Conservation (phyloP, 2,329 filamentous ascomycete genomes). For the Neonectria ditissima region DNA sequence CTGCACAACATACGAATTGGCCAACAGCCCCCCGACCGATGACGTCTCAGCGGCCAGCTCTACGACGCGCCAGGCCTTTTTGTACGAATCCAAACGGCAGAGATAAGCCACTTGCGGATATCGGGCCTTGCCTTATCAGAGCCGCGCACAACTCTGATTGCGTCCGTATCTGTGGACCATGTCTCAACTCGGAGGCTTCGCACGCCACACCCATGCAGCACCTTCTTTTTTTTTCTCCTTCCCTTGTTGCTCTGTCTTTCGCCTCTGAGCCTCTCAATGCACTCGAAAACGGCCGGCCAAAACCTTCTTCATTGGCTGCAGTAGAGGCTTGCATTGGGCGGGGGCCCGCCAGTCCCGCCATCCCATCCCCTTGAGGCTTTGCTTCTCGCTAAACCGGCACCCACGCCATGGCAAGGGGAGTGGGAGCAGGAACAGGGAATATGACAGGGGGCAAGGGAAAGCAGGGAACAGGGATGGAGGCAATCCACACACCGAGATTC, state of each 20-base stretch:
- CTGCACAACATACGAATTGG: neutral
- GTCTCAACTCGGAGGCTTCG: slow-evolving; percentile 28
- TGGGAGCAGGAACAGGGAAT: slow-evolving; percentile 15
- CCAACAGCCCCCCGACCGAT: slow-evolving; percentile 9
- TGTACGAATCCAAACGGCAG: neutral
- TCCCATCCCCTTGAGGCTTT: slow-evolving; percentile 31
- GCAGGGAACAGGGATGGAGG: slow-evolving; percentile 5
- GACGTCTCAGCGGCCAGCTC: slow-evolving; percentile 3
- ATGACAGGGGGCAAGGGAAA: neutral
- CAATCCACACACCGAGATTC: slow-evolving; percentile 40
- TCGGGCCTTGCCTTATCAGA: slow-evolving; percentile 35
- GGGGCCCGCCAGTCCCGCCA: slow-evolving; percentile 21
- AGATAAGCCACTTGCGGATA: neutral
- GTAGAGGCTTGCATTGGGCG: slow-evolving; percentile 24
- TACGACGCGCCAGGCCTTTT: too few relatives aligned
- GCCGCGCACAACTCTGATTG: slow-evolving; percentile 30
- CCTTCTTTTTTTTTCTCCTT: too few relatives aligned
- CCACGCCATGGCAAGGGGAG: slow-evolving; percentile 31
- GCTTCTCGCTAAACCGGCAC: slow-evolving; percentile 31
- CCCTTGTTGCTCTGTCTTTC: too few relatives aligned
- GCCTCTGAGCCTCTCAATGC: slow-evolving; percentile 23
- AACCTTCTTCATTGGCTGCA: slow-evolving; percentile 29
- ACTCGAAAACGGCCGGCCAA: slow-evolving; percentile 32
- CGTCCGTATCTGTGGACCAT: slow-evolving; percentile 33
- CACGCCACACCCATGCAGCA: slow-evolving; percentile 30